A percentile compares a stretch with the other conserved stretches of the same genome.
phyloP scores from a whole-genome alignment of 2,329 filamentous ascomycete species.

The Myriosclerotinia duriaeana region DNA sequence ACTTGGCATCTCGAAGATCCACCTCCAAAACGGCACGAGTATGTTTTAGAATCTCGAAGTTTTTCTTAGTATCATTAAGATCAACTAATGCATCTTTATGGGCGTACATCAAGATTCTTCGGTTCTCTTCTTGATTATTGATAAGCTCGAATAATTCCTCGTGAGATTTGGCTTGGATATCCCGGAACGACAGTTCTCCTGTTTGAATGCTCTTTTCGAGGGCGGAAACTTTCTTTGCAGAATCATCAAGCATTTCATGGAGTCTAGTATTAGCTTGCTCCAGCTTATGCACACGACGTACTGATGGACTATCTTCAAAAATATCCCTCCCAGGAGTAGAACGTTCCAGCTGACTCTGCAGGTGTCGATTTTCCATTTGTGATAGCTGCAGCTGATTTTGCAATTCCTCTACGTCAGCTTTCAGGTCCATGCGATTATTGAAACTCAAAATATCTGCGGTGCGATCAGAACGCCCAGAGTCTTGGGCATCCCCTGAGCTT shows the following conservation, averaged over 20 bases:
- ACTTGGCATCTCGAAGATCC: conserved; percentile 78
- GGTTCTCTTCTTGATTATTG: conserved; percentile 87
- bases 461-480: conserved; percentile 80
- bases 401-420: conserved; percentile 84
- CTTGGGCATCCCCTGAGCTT: conserved; percentile 61
- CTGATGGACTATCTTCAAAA: conserved; percentile 74
- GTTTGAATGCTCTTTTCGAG: conserved; percentile 83
- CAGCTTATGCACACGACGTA: conserved; percentile 81
- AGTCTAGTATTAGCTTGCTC: conserved; percentile 89
- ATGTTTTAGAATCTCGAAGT: conserved; percentile 84
- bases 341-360: conserved; percentile 82
- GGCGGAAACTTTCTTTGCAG: conserved; percentile 84
- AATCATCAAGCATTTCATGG: conserved; percentile 93
- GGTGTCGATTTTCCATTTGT: conserved; percentile 92
- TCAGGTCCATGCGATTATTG: conserved; percentile 87
- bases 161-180: conserved; percentile 89
- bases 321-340: conserved; percentile 59
- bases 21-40: conserved; percentile 77
- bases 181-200: conserved; percentile 83
- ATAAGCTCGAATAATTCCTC: conserved; percentile 92
- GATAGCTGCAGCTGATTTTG: conserved; percentile 92
- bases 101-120: conserved; percentile 75
- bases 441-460: conserved; percentile 81
- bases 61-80: conserved; percentile 79
- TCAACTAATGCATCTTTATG: conserved; percentile 86